Evolutionary conservation across 1,284 basidiomycete genomes (phyloP).

Genomic region (Ganoderma lucidum): DNA sequence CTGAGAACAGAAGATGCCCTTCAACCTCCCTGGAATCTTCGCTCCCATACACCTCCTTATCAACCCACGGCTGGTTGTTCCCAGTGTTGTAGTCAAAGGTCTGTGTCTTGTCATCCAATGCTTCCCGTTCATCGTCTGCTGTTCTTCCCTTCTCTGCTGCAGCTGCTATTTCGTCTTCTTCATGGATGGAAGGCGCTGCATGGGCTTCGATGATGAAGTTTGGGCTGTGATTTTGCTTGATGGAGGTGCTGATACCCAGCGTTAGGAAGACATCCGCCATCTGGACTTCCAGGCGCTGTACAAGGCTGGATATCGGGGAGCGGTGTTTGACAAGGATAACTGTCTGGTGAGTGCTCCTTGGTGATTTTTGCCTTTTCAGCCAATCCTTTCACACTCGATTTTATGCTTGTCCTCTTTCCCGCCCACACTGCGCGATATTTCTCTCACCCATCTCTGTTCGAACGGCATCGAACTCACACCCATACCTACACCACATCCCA

Average conservation of each 20-base stretch:
- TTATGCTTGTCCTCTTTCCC: neutral
- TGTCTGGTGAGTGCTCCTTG: conserved; percentile 72
- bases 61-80: conserved; percentile 78
- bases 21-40: conserved; percentile 81
- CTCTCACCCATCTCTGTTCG: neutral
- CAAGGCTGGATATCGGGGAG: conserved; percentile 83
- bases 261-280: conserved; percentile 83
- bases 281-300: conserved; percentile 86
- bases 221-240: neutral
- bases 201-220: neutral
- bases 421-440: neutral
- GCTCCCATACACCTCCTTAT: conserved; percentile 79
- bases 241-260: conserved; percentile 13
- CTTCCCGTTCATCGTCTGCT: neutral
- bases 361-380: no score
- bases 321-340: conserved; percentile 98
- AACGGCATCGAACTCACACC: neutral
- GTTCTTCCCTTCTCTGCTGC: neutral
- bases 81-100: conserved; percentile 81
- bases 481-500: no score
- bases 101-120: conserved; percentile 27
- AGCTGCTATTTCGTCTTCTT: neutral
- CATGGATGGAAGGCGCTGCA: neutral
- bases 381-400: neutral
- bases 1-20: conserved; percentile 56